phyloP scores from a whole-genome alignment of 2,329 filamentous ascomycete species.

The Dactylella cylindrospora region DNA sequence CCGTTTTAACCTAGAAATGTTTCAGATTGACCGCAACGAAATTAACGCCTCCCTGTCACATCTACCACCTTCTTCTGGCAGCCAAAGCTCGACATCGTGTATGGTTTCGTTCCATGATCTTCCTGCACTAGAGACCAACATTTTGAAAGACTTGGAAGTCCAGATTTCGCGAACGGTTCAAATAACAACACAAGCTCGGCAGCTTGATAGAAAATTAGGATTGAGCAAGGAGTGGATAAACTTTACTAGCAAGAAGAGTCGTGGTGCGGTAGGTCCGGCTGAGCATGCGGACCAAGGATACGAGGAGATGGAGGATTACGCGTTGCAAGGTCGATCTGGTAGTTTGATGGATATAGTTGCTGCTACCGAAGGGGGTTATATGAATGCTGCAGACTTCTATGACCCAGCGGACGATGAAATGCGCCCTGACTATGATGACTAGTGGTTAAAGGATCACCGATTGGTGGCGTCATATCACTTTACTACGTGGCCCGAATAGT shows the following conservation, averaged over 20 bases:
- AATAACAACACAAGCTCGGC: conserved; percentile 58
- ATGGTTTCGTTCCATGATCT: conserved; percentile 48
- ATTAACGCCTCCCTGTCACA: conserved; percentile 49
- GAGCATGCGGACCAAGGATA: conserved; percentile 36
- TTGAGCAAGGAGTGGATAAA: conserved; percentile 64
- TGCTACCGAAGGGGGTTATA: conserved; percentile 12
- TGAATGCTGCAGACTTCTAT: conserved; percentile 19
- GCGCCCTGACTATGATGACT: conserved; percentile 41
- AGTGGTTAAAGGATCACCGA: too few species aligned
- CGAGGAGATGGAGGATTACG: conserved; percentile 41
- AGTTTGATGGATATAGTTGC: conserved; percentile 32
- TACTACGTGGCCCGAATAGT: too few species aligned
- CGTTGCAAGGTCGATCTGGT: conserved; percentile 13
- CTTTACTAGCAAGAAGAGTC: conserved; percentile 54
- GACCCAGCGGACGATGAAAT: conserved; percentile 41
- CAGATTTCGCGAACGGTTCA: conserved; percentile 58
- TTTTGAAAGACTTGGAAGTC: conserved; percentile 54
- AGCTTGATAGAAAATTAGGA: conserved; percentile 60
- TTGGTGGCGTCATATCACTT: too few species aligned
- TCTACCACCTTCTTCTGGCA: conserved; percentile 48
- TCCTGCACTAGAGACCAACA: conserved; percentile 50
- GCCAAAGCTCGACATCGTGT: conserved; percentile 44
- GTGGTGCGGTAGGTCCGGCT: conserved; percentile 7
- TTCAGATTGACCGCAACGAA: conserved; percentile 49
- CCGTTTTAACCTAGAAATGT: background rate